A percentile compares a stretch with the other conserved stretches of the same genome.
Evolutionary conservation across 305 asterid genomes (phyloP).

Genomic region (Euphrasia arctica): DNA sequence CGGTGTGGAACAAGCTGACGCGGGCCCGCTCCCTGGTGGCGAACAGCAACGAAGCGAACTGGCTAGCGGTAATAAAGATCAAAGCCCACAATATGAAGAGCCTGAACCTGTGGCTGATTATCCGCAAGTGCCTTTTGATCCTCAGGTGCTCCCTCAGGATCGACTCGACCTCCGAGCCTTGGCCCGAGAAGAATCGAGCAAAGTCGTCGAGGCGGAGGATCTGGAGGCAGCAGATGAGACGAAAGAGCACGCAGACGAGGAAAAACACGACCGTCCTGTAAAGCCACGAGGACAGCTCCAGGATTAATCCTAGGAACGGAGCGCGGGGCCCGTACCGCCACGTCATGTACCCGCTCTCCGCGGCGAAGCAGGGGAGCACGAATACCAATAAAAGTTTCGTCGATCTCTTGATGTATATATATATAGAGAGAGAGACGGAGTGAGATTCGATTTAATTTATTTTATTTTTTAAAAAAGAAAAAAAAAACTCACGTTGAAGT

Average conservation of each 20-base stretch:
- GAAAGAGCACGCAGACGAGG: slow-evolving; percentile 82
- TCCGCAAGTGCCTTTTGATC: slow-evolving; percentile 70
- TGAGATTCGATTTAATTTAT: no score
- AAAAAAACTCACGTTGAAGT: slow-evolving; percentile 49
- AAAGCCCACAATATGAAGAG: slow-evolving; percentile 62
- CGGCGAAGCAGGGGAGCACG: slow-evolving; percentile 71
- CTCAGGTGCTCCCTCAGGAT: slow-evolving; percentile 76
- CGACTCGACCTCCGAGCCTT: slow-evolving; percentile 59
- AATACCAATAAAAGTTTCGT: slow-evolving; percentile 58
- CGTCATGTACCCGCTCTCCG: slow-evolving; percentile 63
- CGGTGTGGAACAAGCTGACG: slow-evolving; percentile 58
- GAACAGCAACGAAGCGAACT: slow-evolving; percentile 71
- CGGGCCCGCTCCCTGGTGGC: slow-evolving; percentile 59
- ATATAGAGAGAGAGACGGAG: no score
- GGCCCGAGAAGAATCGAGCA: slow-evolving; percentile 60
- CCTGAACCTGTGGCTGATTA: slow-evolving; percentile 82
- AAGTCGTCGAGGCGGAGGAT: slow-evolving; percentile 87
- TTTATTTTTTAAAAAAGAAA: no score
- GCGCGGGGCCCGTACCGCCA: slow-evolving; percentile 88
- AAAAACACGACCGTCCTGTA: slow-evolving; percentile 74
- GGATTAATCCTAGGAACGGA: slow-evolving; percentile 54
- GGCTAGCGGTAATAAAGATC: slow-evolving; percentile 68
- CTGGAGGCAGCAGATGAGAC: slow-evolving; percentile 88
- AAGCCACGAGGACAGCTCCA: slow-evolving; percentile 85
- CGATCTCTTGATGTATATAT: slow-evolving; percentile 49